Evolutionary conservation across 805 yeast genomes (phyloP).

Genomic region (Candida insectalens): DNA sequence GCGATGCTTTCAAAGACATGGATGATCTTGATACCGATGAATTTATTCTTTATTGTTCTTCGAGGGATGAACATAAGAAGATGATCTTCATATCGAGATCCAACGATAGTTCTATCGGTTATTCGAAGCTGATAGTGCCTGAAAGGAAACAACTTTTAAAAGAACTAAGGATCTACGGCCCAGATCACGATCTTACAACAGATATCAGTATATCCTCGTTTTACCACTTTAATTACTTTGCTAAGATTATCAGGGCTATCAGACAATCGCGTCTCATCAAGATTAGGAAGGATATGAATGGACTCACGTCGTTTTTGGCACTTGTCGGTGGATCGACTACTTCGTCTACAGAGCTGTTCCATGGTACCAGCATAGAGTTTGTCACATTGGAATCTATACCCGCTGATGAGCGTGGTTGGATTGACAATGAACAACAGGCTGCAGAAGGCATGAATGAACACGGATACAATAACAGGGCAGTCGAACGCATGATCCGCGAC

Average conservation of each 20-base stretch:
- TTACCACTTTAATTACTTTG: conserved; percentile 40
- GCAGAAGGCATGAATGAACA: conserved; percentile 3
- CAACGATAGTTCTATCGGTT: conserved; percentile 57
- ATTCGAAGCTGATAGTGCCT: conserved; percentile 58
- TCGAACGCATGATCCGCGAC: conserved; percentile 23
- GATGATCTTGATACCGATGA: conserved; percentile 44
- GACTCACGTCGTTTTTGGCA: conserved; percentile 25
- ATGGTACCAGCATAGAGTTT: conserved; percentile 24
- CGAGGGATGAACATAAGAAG: conserved; percentile 13
- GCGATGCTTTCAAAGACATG: conserved; percentile 45
- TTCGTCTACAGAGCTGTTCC: conserved; percentile 9
- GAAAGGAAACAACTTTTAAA: conserved; percentile 53
- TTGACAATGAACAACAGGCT: neutral
- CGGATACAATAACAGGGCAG: conserved; percentile 18
- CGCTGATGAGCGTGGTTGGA: conserved; percentile 10
- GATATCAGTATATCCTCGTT: conserved; percentile 29
- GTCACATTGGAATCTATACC: conserved; percentile 20
- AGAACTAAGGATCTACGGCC: conserved; percentile 34
- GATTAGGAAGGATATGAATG: conserved; percentile 43
- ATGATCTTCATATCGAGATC: conserved; percentile 48
- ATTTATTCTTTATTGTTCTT: conserved; percentile 35
- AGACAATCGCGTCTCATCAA: conserved; percentile 42
- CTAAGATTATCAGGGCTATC: conserved; percentile 38
- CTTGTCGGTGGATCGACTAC: conserved; percentile 11
- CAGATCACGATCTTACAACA: conserved; percentile 6